Conservation (phyloP, 768 basidiomycete species). For the Rhodocollybia butyracea region DNA sequence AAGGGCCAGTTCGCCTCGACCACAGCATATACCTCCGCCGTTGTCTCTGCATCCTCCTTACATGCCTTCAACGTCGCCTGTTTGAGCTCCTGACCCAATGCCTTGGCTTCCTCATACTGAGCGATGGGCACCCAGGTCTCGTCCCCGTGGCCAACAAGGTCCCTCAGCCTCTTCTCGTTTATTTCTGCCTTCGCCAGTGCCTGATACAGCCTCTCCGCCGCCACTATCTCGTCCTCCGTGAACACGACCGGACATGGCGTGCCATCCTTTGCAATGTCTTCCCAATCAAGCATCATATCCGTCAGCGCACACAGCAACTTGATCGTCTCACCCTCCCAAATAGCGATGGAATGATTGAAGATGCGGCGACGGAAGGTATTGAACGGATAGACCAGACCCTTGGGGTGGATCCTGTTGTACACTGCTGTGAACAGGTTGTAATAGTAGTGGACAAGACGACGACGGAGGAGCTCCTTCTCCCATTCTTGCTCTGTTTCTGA, state of each 20-base stretch:
- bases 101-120: conserved; percentile 27
- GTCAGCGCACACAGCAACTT: conserved; percentile 25
- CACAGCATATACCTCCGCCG: conserved; percentile 27
- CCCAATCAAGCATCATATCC: conserved; percentile 22
- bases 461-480: conserved; percentile 21
- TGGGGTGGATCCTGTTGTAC: conserved; percentile 27
- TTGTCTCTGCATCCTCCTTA: conserved; percentile 11
- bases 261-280: conserved; percentile 18
- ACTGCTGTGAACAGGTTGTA: conserved; percentile 21
- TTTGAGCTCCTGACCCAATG: conserved; percentile 19
- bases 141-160: conserved; percentile 16
- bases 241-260: conserved; percentile 29
- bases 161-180: conserved; percentile 15
- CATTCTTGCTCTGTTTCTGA: conserved; percentile 17
- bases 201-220: conserved; percentile 22
- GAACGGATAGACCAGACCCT: conserved; percentile 18
- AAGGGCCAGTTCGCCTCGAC: conserved; percentile 31
- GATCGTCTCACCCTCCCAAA: conserved; percentile 34
- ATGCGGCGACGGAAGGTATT: conserved; percentile 22
- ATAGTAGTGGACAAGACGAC: conserved; percentile 28
- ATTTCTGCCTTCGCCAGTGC: conserved; percentile 15
- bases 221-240: conserved; percentile 21
- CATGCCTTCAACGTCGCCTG: conserved; percentile 16
- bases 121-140: conserved; percentile 30
- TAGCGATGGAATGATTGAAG: conserved; percentile 23